These are phyloP conservation scores for Cladosporium sp. DNA, from an alignment of 2,329 filamentous ascomycete species.

Conservation along the genomic window DNA sequence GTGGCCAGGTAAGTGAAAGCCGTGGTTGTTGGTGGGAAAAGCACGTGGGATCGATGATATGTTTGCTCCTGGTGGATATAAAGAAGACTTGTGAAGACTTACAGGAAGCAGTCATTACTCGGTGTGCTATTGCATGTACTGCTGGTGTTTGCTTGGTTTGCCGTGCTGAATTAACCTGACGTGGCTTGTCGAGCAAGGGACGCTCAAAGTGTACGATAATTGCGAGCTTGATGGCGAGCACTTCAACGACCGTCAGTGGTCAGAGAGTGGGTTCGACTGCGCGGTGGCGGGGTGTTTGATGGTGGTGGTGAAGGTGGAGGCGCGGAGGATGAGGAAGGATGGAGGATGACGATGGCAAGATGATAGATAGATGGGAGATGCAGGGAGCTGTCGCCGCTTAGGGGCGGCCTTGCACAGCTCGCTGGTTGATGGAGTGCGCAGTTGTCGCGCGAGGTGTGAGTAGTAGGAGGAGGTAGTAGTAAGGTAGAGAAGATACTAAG, in stretches of 20 bases:
- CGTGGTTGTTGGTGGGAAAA: not conserved
- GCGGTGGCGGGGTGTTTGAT: not conserved
- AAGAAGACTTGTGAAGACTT: slow-evolving; percentile 14
- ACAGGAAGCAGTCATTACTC: slow-evolving; percentile 28
- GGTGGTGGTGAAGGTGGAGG: slow-evolving; percentile 1
- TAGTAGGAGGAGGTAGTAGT: not conserved
- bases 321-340: not conserved
- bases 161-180: slow-evolving; percentile 1
- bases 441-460: not conserved
- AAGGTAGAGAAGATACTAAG: no score
- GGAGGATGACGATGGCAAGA: not conserved
- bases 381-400: no score
- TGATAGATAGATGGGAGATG: not conserved
- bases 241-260: not conserved
- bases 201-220: no score
- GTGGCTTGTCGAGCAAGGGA: not conserved
- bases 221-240: not conserved
- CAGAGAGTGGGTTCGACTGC: not conserved
- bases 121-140: slow-evolving; percentile 19
- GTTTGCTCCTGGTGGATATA: not conserved
- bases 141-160: slow-evolving; percentile 16
- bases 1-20: not conserved
- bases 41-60: no score
- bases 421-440: no score
- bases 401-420: no score